Conservation (phyloP, 805 yeast species). For the Ogataea parapolymorpha region DNA sequence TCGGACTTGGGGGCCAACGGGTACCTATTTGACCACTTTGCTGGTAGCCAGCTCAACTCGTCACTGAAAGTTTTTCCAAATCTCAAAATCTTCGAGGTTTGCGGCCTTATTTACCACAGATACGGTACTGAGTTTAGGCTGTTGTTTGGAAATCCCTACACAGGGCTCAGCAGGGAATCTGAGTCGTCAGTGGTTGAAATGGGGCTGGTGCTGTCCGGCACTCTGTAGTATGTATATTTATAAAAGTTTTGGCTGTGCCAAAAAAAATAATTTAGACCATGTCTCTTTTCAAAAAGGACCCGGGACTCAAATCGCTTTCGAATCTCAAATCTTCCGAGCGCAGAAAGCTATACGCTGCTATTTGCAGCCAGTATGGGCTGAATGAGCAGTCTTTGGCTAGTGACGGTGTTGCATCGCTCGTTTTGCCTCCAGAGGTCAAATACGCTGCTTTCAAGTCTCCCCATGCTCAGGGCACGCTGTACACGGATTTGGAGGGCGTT, state of each 20-base stretch:
- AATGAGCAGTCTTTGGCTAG: constrained; percentile 39
- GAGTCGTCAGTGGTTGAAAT: constrained; percentile 26
- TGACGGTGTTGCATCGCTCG: constrained; percentile 32
- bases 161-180: constrained; percentile 20
- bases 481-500: constrained; percentile 55
- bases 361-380: constrained; percentile 42
- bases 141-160: constrained; percentile 25
- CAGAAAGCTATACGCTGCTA: constrained; percentile 44
- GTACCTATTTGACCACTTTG: constrained; percentile 31
- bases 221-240: constrained; percentile 3
- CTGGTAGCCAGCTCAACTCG: constrained; percentile 23
- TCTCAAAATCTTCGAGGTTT: constrained; percentile 29
- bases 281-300: constrained; percentile 44
- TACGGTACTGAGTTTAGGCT: constrained; percentile 17
- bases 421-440: constrained; percentile 55
- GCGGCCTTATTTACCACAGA: constrained; percentile 30
- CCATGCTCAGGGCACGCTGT: constrained; percentile 57
- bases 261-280: constrained; percentile 1
- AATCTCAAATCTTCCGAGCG: constrained; percentile 83
- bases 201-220: constrained; percentile 26
- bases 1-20: constrained; percentile 16
- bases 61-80: constrained; percentile 19
- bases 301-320: constrained; percentile 66
- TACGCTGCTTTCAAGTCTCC: constrained; percentile 59
- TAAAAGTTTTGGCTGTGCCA: constrained; percentile 7